Conservation (phyloP, 257 asterid genomes). For the Ilex aquifolium region DNA sequence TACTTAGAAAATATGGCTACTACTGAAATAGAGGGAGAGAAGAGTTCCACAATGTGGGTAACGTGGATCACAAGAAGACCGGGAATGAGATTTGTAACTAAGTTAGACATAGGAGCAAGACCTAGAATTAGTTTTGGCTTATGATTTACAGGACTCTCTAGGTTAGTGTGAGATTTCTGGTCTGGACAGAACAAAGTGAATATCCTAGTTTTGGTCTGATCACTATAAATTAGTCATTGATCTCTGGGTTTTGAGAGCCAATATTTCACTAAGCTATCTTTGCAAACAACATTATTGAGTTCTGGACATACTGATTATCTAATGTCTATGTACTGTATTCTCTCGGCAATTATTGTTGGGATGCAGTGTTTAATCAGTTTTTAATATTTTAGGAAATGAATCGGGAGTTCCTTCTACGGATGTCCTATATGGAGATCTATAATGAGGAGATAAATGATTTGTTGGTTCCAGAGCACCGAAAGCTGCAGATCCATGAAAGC, state of each 20-base stretch:
- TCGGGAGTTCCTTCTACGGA: constrained; percentile 88
- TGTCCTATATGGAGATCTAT: constrained; percentile 96
- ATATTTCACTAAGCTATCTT: neutral
- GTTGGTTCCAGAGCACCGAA: constrained; percentile 90
- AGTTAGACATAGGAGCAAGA: neutral
- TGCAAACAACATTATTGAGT: neutral
- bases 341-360: neutral
- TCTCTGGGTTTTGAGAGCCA: neutral
- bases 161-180: too few relatives aligned
- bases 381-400: constrained; percentile 47
- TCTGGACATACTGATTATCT: neutral
- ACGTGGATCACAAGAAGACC: neutral
- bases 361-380: constrained; percentile 10
- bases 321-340: neutral
- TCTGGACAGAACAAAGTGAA: too few relatives aligned
- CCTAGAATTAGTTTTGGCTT: too few relatives aligned
- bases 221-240: too few relatives aligned
- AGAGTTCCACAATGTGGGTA: neutral
- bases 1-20: too few relatives aligned
- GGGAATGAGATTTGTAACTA: neutral
- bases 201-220: too few relatives aligned
- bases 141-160: too few relatives aligned
- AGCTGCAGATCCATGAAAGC: constrained; percentile 89
- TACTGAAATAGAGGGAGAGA: neutral
- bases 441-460: constrained; percentile 95